phyloP scores from a whole-genome alignment of 352 stramenopile genomes.

The Globisporangium canariense region DNA sequence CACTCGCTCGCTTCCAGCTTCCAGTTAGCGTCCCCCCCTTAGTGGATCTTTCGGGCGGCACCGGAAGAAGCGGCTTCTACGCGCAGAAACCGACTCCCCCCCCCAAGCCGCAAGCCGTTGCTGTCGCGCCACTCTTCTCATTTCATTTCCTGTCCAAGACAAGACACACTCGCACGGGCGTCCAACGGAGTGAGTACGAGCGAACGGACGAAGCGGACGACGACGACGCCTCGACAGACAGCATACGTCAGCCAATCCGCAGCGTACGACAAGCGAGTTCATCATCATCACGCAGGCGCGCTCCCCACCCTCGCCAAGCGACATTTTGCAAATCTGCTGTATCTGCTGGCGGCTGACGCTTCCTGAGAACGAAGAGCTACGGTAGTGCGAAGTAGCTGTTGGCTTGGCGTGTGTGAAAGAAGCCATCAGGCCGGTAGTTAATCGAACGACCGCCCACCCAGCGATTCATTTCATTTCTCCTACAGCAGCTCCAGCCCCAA shows the following conservation, averaged over 20 bases:
- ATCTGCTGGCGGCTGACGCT: not conserved
- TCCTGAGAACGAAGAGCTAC: not conserved
- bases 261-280: not conserved
- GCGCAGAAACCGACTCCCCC: not conserved
- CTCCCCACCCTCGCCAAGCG: not conserved
- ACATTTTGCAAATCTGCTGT: not conserved
- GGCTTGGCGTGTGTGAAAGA: no score
- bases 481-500: not conserved
- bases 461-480: not conserved
- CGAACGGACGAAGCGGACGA: not conserved
- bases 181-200: not conserved
- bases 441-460: not conserved
- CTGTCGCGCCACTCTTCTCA: not conserved
- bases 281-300: no score
- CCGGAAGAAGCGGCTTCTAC: not conserved
- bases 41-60: not conserved
- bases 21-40: no score
- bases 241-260: no score
- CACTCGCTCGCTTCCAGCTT: not conserved
- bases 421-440: no score
- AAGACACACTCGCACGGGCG: not conserved
- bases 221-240: not conserved
- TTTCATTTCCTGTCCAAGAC: not conserved
- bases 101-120: not conserved
- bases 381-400: no score